Base-by-base conservation (phyloP, 2,329 filamentous ascomycete genomes). In the Colletotrichum gloeosporioides region DNA sequence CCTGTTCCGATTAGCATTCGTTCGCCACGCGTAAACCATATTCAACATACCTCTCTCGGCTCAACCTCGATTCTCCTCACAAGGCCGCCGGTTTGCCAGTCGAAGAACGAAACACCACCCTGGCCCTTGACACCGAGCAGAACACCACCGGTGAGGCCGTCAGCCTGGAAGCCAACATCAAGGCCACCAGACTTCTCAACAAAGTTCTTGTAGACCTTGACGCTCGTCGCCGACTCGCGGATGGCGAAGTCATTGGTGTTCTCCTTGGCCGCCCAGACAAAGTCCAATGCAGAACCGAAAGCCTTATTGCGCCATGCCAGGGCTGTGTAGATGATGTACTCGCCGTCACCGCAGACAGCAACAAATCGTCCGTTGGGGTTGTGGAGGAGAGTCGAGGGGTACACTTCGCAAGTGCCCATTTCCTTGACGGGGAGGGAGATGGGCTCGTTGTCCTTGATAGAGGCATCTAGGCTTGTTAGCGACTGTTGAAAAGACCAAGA, bases 241-340 rank as follows among this genome's bases (percentile, higher is more conserved):
- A 99, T 99, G 53, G 97, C 97, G 83, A 98, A 99, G 84, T 99
- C 97, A 85, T 98, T 99, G 87, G 95, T 98, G 86, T 98, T 98
- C 75, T 98, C 96, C 86, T 98, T 98, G 61, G 95, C 95, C 0
- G 94, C 96, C 97, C 97, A 99, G 13, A 95, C 96, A 84, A 99
- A 99, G 86, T 99, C 97, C 69, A 99, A 88, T 8, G 96, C 97
- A 55, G 95, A 96, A 27, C 97, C 97, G 82, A 99, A 99, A 5
- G 96, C 96, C 88, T 99, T 98, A 87, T 99, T 99, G 83, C 97
- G 93, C 91, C 98, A 98, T 4, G 96, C 96, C 75, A 99, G 90
- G 72, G 97, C 96, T 32, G 97, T 99, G 88, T 99, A 99, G 82
- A 99, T 98, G 84, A 99, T 99, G 87, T 98, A 99, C 86, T 99